These are phyloP conservation scores for Sporothrix variecibatus DNA, from an alignment of 2,329 filamentous ascomycete species.

Conservation along the genomic window DNA sequence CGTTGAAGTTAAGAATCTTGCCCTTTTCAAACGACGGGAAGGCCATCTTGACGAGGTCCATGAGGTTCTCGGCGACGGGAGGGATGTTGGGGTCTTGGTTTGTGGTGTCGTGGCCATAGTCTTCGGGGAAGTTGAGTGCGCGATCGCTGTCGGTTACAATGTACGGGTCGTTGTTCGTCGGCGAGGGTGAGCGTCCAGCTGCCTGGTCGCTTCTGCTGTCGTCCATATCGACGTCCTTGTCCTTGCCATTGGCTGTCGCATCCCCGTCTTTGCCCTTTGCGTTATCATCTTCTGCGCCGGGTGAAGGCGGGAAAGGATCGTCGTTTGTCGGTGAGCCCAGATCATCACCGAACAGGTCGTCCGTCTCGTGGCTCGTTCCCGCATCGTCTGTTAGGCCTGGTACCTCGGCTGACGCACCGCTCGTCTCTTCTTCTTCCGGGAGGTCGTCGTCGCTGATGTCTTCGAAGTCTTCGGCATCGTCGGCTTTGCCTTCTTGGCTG, in stretches of 20 bases:
- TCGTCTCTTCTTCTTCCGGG: constrained; percentile 70
- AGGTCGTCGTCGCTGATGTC: constrained; percentile 94
- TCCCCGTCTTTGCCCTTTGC: constrained; percentile 6
- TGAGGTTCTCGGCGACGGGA: constrained; percentile 68
- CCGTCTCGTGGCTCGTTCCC: constrained; percentile 60
- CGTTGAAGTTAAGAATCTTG: constrained; percentile 74
- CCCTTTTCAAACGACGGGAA: constrained; percentile 81
- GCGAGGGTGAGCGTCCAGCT: constrained; percentile 38
- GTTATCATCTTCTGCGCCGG: constrained; percentile 42
- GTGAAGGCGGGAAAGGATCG: constrained; percentile 39
- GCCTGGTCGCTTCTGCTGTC: constrained; percentile 32
- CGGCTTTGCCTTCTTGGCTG: constrained; percentile 77
- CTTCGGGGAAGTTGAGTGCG: constrained; percentile 47
- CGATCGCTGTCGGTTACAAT: constrained; percentile 38
- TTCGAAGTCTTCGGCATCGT: constrained; percentile 85
- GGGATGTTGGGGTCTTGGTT: constrained; percentile 67
- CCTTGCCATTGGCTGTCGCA: neutral
- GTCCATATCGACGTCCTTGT: constrained; percentile 3
- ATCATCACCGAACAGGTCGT: constrained; percentile 70
- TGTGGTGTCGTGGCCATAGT: constrained; percentile 48
- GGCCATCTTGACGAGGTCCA: constrained; percentile 74
- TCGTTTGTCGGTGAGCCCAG: constrained; percentile 48
- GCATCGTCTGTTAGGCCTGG: constrained; percentile 61
- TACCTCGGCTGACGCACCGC: constrained; percentile 46
- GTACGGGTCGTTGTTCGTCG: constrained; percentile 34